Evolutionary conservation across 2,329 filamentous ascomycete species (phyloP), one percentile per base, ranked within the genome.

Genomic region (Teratosphaeria epicoccoides): DNA sequence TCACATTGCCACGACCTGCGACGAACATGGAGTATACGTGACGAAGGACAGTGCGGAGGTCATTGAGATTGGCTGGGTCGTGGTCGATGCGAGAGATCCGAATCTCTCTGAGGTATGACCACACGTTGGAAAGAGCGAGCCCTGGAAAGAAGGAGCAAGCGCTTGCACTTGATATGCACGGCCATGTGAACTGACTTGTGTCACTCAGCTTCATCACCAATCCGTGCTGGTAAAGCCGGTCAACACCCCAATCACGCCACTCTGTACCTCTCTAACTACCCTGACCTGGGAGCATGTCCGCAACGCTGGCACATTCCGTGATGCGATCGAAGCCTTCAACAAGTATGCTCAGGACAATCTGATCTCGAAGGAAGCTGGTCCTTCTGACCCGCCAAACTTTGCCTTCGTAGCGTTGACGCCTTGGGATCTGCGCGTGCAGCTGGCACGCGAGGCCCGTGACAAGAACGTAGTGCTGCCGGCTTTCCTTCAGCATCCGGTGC

Each of bases 41-140:
- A 98, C 93, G 55, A 97, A 97, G 74, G 93, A 98, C 73, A 97
- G 93, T 54, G 93, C 93, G 57, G 93, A 98, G 76, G 93, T 98
- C 61, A 98, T 98, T 71, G 93, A 98, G 80, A 80, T 98, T 68
- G 93, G 91, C 58, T 98, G 93, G 93, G 95, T 97, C 67, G 75
- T 98, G 66, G 61, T 66, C 24, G 57, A 65, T 57, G 58, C 64
- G 28, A 56, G 62, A 46, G 63, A 66, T 53, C 62, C 64, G 22
- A 58, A 59, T 25, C 49, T 62, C 57, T 62, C 64, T 49, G 65
- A 67, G 64, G 65, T 67, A 51, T 40, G 44, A 10, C 25, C 3
- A 44, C 22, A 46, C 22, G n/a, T n/a, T n/a, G 44, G 20, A 22
- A 40, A n/a, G 33, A 20, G n/a, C 33, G 9, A 40, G 4, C 14